phyloP scores from a whole-genome alignment of 148 eudicot genomes.

The Persicaria tinctoria region DNA sequence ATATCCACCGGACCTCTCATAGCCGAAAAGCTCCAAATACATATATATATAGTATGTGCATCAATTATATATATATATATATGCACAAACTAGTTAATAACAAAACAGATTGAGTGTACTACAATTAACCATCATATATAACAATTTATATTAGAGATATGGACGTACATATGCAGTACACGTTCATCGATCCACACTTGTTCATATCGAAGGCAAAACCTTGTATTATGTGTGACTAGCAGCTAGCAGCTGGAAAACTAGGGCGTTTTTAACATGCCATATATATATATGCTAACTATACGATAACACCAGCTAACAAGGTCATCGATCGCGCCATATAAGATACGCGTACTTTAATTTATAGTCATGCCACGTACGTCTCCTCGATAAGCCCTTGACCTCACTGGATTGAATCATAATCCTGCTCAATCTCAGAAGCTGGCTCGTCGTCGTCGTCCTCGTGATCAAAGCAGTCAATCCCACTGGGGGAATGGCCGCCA shows the following conservation, averaged over 20 bases:
- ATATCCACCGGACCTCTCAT: no score
- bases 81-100: background rate
- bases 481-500: conserved; percentile 55
- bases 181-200: background rate
- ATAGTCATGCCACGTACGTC: no score
- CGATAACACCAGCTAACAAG: no score
- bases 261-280: no score
- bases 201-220: background rate
- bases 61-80: no score
- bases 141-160: background rate
- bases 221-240: background rate
- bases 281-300: no score
- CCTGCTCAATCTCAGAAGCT: conserved; percentile 74
- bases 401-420: conserved; percentile 23
- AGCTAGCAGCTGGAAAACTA: background rate
- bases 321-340: no score
- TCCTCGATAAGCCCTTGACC: background rate
- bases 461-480: conserved; percentile 52
- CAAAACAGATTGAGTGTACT: background rate
- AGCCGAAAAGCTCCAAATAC: no score
- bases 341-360: no score
- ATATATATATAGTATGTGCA: no score
- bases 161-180: background rate
- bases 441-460: conserved; percentile 54
- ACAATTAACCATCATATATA: background rate